phyloP scores from a whole-genome alignment of 805 yeast species.

The Saccharomycopsis fodiens region DNA sequence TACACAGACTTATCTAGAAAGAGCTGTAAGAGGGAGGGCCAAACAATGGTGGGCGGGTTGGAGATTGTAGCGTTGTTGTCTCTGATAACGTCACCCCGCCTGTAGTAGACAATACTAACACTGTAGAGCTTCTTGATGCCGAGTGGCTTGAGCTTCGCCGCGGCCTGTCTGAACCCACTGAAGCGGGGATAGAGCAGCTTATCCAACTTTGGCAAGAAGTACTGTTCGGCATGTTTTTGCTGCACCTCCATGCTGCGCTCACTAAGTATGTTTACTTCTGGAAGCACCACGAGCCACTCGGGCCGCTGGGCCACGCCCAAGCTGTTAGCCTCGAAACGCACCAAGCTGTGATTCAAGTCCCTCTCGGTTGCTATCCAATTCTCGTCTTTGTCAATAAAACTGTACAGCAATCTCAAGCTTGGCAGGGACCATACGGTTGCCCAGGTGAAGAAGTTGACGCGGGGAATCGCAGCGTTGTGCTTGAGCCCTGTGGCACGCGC shows the following conservation, averaged over 20 bases:
- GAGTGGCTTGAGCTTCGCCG: constrained; percentile 39
- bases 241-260: constrained; percentile 42
- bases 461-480: constrained; percentile 27
- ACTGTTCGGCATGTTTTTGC: constrained; percentile 43
- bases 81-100: constrained; percentile 19
- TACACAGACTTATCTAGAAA: no score
- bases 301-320: constrained; percentile 23
- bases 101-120: constrained; percentile 41
- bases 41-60: no score
- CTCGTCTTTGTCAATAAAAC: constrained; percentile 53
- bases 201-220: constrained; percentile 51
- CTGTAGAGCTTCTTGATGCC: constrained; percentile 39
- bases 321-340: constrained; percentile 22
- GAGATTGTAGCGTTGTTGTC: no score
- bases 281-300: constrained; percentile 69
- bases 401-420: constrained; percentile 36
- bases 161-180: constrained; percentile 34
- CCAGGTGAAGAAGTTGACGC: constrained; percentile 65
- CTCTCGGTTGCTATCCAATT: constrained; percentile 43
- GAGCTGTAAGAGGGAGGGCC: no score
- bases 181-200: constrained; percentile 75
- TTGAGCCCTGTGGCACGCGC: constrained; percentile 2
- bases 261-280: constrained; percentile 73
- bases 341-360: constrained; percentile 31
- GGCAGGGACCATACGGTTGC: constrained; percentile 58